Conservation (phyloP, 306 rosid species). For the Corylus americana region DNA sequence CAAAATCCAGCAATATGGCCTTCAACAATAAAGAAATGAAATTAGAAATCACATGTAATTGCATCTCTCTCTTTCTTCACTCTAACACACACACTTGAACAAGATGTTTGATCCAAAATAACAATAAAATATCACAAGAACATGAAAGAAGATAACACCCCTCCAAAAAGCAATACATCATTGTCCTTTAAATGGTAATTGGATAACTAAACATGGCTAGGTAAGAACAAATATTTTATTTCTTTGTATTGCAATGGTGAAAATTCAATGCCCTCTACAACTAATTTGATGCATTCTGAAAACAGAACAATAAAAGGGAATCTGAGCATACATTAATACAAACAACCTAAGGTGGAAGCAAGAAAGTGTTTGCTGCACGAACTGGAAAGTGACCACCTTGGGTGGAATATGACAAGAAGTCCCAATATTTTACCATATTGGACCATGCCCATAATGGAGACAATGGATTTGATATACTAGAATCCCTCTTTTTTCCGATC, state of each 20-base stretch:
- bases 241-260: neutral
- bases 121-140: neutral
- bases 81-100: neutral
- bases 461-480: no score
- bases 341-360: no score
- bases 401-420: no score
- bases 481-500: no score
- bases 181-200: no score
- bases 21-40: slow-evolving; percentile 32
- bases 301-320: neutral
- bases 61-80: neutral
- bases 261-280: neutral
- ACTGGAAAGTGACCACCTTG: no score
- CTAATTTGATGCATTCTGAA: neutral
- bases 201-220: no score
- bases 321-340: neutral
- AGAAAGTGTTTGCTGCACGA: no score
- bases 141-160: neutral
- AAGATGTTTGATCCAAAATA: neutral
- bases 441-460: no score
- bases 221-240: no score
- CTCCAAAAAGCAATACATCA: no score
- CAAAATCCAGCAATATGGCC: slow-evolving; percentile 94
- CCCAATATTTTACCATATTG: no score
- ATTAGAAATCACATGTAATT: slow-evolving; percentile 24